Conservation (phyloP, 2,329 filamentous ascomycete genomes). For the Pseudogymnoascus sp. region DNA sequence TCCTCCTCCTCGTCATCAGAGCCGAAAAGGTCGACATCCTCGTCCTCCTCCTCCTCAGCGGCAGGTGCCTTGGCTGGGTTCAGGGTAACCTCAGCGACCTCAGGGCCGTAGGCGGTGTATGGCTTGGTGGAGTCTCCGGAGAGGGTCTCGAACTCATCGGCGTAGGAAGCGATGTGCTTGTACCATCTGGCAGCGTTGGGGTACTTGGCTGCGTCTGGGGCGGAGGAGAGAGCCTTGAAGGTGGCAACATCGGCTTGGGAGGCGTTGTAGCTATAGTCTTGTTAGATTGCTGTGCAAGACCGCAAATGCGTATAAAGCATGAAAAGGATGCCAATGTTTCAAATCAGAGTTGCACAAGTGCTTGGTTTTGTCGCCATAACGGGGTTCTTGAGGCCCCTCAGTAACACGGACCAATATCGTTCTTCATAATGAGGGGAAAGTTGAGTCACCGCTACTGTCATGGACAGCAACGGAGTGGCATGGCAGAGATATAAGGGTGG, state of each 20-base stretch:
- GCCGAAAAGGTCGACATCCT: conserved; percentile 89
- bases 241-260: conserved; percentile 93
- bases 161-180: conserved; percentile 93
- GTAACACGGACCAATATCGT: conserved; percentile 92
- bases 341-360: conserved; percentile 70
- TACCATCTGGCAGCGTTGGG: conserved; percentile 95
- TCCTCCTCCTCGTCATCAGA: conserved; percentile 92
- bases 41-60: conserved; percentile 64
- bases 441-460: conserved; percentile 6
- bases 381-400: conserved; percentile 90
- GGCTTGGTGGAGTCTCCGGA: conserved; percentile 85
- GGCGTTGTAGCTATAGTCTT: conserved; percentile 43
- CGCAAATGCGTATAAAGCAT: conserved; percentile 17
- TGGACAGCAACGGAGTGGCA: conserved; percentile 16
- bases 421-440: conserved; percentile 55
- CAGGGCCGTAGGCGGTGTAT: conserved; percentile 86
- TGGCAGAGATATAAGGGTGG: conserved; percentile 17
- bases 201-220: conserved; percentile 78
- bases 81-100: conserved; percentile 65
- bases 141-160: conserved; percentile 85
- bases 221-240: conserved; percentile 78
- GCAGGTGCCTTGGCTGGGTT: conserved; percentile 79
- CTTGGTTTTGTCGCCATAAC: conserved; percentile 69
- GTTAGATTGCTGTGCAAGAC: conserved; percentile 14
- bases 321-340: conserved; percentile 18